Evolutionary conservation across 345 rosid species (phyloP), one percentile per base, ranked within the genome.

Genomic region (Aquilaria sinensis): DNA sequence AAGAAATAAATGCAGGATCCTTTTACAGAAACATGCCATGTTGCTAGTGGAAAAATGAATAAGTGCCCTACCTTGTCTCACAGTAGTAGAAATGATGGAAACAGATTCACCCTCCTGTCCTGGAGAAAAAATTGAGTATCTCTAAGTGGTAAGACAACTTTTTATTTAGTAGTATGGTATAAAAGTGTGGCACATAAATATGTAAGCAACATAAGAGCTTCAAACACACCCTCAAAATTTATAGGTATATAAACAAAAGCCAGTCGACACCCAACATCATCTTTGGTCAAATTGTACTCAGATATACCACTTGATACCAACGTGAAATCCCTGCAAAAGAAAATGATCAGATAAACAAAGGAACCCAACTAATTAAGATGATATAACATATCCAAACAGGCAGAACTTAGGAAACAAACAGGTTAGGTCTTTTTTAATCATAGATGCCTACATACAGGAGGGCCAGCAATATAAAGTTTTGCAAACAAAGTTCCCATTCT

Each of bases 51-150:
- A 37, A 37, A 60, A 67, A 67, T 57, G 55, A 67, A 63, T 66
- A 53, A 37, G 7, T 37, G 43, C 5, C 43, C 43, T 84, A 93
- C 98, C 97, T 86, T 76, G 94, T 80, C 83, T 88, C 59, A 93
- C 88, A 63, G 57, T 72, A 51, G 67, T 69, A 67, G 97, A 87
- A 66, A 80, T 64, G 29, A 74, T 61, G 59, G 97, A 84, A 30
- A 81, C 63, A 16, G 92, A 77, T 77, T 86, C 85, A 52, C 98
- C 98, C 74, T 88, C 97, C 65, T 85, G 84, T 50, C 98, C 98
- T 93, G 94, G 43, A 37, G 7, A 61, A 83, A 78, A 66, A 53
- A 32, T 48, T 51, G 67, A 53, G 64, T 16, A 14, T 14, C 47
- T 33, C 37, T 11, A 47, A 33, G 31, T 66, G 52, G 74, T 46